These are phyloP conservation scores for Carex sylvatica DNA, from an alignment of 202 grass and related monocot genomes.

Conservation along the genomic window DNA sequence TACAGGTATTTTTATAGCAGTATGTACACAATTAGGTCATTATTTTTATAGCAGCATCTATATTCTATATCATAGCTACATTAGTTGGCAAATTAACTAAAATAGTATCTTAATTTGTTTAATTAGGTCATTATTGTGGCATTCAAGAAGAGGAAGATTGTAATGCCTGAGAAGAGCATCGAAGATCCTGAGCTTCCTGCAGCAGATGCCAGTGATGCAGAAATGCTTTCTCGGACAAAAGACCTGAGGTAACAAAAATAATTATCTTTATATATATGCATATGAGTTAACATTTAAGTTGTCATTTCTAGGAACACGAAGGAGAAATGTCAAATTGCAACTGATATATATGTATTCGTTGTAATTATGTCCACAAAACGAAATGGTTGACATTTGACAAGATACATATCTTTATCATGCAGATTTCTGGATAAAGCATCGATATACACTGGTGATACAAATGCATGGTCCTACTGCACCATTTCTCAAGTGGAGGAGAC, in stretches of 20 bases:
- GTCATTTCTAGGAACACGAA: not conserved
- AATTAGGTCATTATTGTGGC: slow-evolving; percentile 60
- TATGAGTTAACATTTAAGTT: not conserved
- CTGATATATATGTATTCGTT: not conserved
- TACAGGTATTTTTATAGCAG: slow-evolving; percentile 17
- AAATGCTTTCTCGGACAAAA: slow-evolving; percentile 30
- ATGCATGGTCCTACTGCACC: slow-evolving; percentile 50
- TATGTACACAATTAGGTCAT: no score
- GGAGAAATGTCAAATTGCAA: not conserved
- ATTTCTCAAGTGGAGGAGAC: slow-evolving; percentile 69
- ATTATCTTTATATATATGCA: not conserved
- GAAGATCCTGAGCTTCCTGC: slow-evolving; percentile 11
- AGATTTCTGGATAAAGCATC: slow-evolving; percentile 75
- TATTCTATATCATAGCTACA: not conserved
- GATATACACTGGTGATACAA: slow-evolving; percentile 40
- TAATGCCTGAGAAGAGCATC: slow-evolving; percentile 34
- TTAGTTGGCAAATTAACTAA: not conserved
- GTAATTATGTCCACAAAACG: not conserved
- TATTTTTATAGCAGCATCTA: not conserved
- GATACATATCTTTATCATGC: not conserved
- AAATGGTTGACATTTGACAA: not conserved
- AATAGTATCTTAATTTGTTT: slow-evolving; percentile 9
- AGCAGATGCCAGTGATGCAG: not conserved
- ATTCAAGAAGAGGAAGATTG: slow-evolving; percentile 55
- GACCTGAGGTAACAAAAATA: slow-evolving; percentile 38